phyloP scores from a whole-genome alignment of 2,329 filamentous ascomycete species.

The Lizonia empirigonia region DNA sequence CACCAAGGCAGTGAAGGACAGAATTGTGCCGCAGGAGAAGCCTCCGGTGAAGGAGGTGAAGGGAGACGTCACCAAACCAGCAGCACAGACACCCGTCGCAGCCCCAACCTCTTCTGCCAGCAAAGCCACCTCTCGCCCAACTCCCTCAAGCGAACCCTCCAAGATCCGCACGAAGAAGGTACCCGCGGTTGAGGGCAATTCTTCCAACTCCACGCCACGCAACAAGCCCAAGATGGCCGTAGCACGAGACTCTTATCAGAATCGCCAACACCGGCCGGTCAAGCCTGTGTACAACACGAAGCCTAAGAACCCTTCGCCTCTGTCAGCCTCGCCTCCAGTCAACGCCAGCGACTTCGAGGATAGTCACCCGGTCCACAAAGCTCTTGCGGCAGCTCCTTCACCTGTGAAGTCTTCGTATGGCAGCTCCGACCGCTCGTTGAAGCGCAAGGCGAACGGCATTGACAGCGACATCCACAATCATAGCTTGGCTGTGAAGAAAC shows the following conservation, averaged over 20 bases:
- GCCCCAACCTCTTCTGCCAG: conserved; percentile 21
- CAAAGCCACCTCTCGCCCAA: conserved; percentile 27
- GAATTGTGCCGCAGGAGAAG: conserved; percentile 26
- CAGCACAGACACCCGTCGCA: conserved; percentile 18
- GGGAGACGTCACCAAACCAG: conserved; percentile 28
- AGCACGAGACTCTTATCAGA: conserved; percentile 29
- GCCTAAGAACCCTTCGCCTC: conserved; percentile 66
- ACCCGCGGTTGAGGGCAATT: conserved; percentile 26
- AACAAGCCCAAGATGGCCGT: conserved; percentile 39
- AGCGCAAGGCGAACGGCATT: conserved; percentile 51
- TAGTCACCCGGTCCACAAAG: conserved; percentile 49
- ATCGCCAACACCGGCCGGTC: conserved; percentile 35
- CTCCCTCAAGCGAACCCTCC: conserved; percentile 29
- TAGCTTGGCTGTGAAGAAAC: conserved; percentile 41
- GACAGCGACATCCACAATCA: conserved; percentile 48
- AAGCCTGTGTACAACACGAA: conserved; percentile 53
- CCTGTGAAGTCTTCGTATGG: conserved; percentile 39
- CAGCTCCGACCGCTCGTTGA: conserved; percentile 44
- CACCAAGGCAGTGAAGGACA: conserved; percentile 38
- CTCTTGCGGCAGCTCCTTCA: conserved; percentile 43
- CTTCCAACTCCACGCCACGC: conserved; percentile 32
- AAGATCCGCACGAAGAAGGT: conserved; percentile 41
- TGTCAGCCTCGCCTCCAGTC: conserved; percentile 65
- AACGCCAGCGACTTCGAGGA: conserved; percentile 64
- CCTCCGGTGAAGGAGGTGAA: conserved; percentile 32